phyloP scores from a whole-genome alignment of 2,329 filamentous ascomycete species.

The Pyricularia sp. region DNA sequence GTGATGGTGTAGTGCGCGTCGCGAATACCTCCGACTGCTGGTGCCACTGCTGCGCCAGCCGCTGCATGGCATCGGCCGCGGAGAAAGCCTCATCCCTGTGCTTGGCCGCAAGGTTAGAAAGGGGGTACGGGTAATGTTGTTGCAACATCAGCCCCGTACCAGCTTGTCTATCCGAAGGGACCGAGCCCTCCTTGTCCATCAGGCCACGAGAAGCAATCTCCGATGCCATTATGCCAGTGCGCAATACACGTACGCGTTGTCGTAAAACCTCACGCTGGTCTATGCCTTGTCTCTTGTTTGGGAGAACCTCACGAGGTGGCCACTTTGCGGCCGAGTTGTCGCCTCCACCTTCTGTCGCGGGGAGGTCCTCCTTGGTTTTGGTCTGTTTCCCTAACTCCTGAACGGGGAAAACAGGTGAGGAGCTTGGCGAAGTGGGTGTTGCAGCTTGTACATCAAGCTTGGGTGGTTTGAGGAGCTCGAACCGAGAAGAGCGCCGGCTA shows the following conservation, averaged over 20 bases:
- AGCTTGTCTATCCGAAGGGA: background rate
- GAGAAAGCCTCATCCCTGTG: conserved; percentile 32
- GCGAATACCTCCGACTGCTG: conserved; percentile 50
- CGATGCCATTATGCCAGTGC: conserved; percentile 81
- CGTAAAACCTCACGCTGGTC: conserved; percentile 70
- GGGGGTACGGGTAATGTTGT: conserved; percentile 18
- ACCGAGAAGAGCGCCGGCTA: conserved; percentile 32
- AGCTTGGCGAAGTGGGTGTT: conserved; percentile 3
- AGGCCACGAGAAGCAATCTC: conserved; percentile 61
- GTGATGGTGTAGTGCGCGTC: conserved; percentile 42
- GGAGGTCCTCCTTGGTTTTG: background rate
- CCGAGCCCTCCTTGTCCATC: conserved; percentile 20
- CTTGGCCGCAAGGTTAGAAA: conserved; percentile 11
- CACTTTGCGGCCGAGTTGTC: background rate
- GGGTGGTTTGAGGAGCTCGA: conserved; percentile 39
- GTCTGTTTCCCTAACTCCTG: background rate
- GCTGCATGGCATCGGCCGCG: conserved; percentile 35
- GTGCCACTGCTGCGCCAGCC: conserved; percentile 46
- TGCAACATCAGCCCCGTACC: background rate
- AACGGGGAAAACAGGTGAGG: background rate
- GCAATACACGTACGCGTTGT: conserved; percentile 66
- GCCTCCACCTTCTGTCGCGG: background rate
- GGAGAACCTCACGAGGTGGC: background rate
- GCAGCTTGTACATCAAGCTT: conserved; percentile 32
- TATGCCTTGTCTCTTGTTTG: conserved; percentile 18